Conservation (phyloP, 768 basidiomycete genomes). For the Lactarius psammicola region DNA sequence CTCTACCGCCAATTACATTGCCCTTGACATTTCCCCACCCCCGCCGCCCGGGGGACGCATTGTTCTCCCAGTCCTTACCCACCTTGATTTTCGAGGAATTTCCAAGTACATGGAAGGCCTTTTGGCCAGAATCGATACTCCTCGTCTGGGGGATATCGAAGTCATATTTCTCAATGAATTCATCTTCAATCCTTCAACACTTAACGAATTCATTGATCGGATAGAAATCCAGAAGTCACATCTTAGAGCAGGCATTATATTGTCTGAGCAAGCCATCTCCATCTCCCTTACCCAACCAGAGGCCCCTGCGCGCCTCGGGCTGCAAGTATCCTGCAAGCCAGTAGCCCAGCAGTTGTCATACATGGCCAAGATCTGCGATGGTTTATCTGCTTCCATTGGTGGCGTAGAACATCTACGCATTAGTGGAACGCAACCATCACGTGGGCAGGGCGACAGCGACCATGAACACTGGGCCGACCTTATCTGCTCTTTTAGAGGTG, state of each 20-base stretch:
- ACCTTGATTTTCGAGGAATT: neutral
- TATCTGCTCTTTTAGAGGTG: no score
- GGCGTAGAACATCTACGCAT: neutral
- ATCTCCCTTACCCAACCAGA: neutral
- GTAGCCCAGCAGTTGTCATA: fast-evolving
- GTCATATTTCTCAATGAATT: neutral
- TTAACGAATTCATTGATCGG: neutral
- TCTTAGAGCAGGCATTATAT: neutral
- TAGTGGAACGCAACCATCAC: neutral
- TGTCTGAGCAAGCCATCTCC: neutral
- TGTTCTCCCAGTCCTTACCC: neutral
- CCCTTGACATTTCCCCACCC: neutral
- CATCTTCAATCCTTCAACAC: neutral
- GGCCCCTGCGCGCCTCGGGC: neutral
- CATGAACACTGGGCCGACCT: no score
- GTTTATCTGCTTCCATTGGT: neutral
- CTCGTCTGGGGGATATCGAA: neutral
- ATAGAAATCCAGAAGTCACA: neutral
- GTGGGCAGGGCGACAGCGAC: neutral
- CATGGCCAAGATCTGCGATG: neutral
- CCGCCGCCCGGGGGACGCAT: neutral
- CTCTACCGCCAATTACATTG: neutral
- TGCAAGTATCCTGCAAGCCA: neutral
- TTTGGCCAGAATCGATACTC: neutral
- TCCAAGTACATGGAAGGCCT: neutral